These are phyloP conservation scores for Aspergillus quadrilineatus DNA, from an alignment of 2,329 filamentous ascomycete genomes.

Conservation along the genomic window DNA sequence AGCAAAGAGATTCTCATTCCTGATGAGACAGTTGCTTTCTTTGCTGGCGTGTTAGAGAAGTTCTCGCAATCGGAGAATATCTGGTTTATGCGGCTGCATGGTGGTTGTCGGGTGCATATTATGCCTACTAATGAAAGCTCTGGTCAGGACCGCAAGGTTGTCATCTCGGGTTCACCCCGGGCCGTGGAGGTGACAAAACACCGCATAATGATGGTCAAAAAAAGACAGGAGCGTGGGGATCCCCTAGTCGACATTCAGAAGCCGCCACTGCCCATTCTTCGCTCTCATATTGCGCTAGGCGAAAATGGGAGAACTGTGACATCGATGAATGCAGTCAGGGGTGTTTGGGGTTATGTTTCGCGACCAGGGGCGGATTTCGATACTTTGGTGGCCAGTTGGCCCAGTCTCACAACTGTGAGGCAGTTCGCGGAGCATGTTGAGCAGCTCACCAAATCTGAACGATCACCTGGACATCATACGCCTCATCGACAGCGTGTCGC, in stretches of 20 bases:
- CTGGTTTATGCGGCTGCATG: slow-evolving; percentile 34
- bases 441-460: slow-evolving; percentile 32
- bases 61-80: slow-evolving; percentile 37
- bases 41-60: slow-evolving; percentile 33
- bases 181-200: slow-evolving; percentile 33
- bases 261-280: slow-evolving; percentile 30
- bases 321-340: slow-evolving; percentile 25
- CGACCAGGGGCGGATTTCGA: slow-evolving; percentile 12
- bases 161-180: slow-evolving; percentile 36
- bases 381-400: slow-evolving; percentile 15
- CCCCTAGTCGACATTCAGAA: slow-evolving; percentile 32
- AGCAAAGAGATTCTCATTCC: slow-evolving; percentile 29
- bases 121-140: slow-evolving; percentile 30
- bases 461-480: slow-evolving; percentile 11
- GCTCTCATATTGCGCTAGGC: slow-evolving; percentile 27
- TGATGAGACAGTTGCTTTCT: slow-evolving; percentile 35
- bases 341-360: slow-evolving; percentile 27
- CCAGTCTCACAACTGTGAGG: slow-evolving; percentile 27
- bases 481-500: slow-evolving; percentile 20
- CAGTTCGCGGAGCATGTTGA: slow-evolving; percentile 43
- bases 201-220: slow-evolving; percentile 25
- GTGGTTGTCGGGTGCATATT: slow-evolving; percentile 42
- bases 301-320: slow-evolving; percentile 26
- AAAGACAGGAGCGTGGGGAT: slow-evolving; percentile 27
- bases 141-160: slow-evolving; percentile 33